Evolutionary conservation across 176 grass and related monocot species (phyloP), one percentile per base, ranked within the genome.

Genomic region (Chrysopogon serrulatus): DNA sequence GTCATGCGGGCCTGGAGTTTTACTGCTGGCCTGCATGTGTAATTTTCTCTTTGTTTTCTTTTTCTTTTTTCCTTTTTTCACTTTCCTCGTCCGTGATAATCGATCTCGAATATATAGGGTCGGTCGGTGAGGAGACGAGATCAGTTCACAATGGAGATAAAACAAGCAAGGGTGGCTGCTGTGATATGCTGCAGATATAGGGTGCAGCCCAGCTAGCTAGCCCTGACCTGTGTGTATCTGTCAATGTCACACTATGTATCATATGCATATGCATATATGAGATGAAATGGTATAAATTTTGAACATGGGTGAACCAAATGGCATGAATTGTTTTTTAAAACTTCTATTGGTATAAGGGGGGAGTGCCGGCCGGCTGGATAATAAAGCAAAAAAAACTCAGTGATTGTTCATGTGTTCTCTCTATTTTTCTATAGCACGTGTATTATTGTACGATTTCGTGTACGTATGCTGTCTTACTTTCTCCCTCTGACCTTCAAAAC

Each of bases 1-100:
- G 73, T 32, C 74, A 83, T 75, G 88, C 61, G 74, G 88, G 80
- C 79, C 78, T 48, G 60, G 34, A 87, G 68, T 90, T 87, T 90
- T 83, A 83, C 77, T 71, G 75, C 54, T n/a, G 21, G 19, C 48
- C 78, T 78, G 68, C 84, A 65, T 57, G 39, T 82, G 83, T 83
- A 83, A 72, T 90, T 74, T 81, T 27, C 10, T 24, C 1, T 9
- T n/a, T n/a, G n/a, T n/a, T n/a, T n/a, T n/a, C n/a, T n/a, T n/a
- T n/a, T n/a, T n/a, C n/a, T n/a, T n/a, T 24, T 4, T 1, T 57
- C 43, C 8, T 10, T 13, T 44, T 18, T 7, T n/a, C 13, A 66
- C 65, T 67, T 68, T 27, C 37, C 67, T 83, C 60, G 83, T 78
- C 82, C 42, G 74, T 86, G 73, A 73, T 68, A 78, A 60, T 84